Base-by-base conservation (phyloP, 75 land plant species). In the Selaginella moellendorffii region DNA sequence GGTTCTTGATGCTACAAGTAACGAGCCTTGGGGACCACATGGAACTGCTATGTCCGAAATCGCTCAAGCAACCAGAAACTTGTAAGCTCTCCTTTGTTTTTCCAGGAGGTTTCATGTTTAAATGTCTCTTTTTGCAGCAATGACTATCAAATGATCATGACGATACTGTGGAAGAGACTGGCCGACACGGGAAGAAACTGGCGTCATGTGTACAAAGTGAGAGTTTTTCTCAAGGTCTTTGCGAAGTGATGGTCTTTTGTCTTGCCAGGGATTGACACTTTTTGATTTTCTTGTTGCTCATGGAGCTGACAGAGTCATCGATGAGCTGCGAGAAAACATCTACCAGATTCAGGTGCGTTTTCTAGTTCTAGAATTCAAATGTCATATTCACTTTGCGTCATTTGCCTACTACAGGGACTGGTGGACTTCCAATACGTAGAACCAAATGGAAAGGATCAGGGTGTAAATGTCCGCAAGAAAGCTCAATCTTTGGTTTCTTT, bases 11-110 rank as follows among this genome's bases (percentile, higher is more conserved):
- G 85, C 81, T 51, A 90, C 96, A 17, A 88, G 90, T 62, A 71
- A 87, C 75, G 91, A 86, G 73, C 83, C 91, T 9, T 90, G 97
- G 92, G 97, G 97, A 31, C 97, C 97, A 72, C 97, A 90, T 80
- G 97, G 97, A 58, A 73, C 97, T 52, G 74, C 68, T 36, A 74
- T 90, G 80, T 90, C 85, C 28, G 97, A 90, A 51, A 87, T 90
- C 54, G 97, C 97, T 51, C 85, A 87, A 64, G 97, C 97, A n/a
- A 84, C 97, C 24, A 81, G 90, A 51, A 90, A 87, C 74, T 87
- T 72, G 97, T 90, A 66, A 71, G 77, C 26, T 64, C 14, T 23
- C 2, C 24, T 30, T 23, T 24, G 20, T 26, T 19, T 31, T 14
- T 18, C 19, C 5, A 24, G 26, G 2, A 22, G 31, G n/a, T 36